phyloP scores from a whole-genome alignment of 352 stramenopile genomes.

The Globisporangium splendens region DNA sequence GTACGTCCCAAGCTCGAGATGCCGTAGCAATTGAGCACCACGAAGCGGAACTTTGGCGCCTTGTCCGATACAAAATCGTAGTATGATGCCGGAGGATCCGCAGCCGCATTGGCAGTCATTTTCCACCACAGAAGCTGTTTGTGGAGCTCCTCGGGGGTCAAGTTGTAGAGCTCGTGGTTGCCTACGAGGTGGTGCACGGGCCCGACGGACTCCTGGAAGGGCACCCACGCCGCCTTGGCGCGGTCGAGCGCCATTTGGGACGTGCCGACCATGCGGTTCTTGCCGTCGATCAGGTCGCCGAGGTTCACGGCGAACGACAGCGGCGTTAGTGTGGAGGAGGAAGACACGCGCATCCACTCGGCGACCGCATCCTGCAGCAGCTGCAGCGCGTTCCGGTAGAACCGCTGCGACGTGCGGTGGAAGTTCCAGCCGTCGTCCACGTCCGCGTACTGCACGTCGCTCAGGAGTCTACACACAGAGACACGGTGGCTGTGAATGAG shows the following conservation, averaged over 20 bases:
- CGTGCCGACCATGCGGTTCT: slow-evolving; percentile 49
- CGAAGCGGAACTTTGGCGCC: slow-evolving; percentile 46
- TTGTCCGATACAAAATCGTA: slow-evolving; percentile 58
- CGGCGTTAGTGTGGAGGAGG: slow-evolving; percentile 5
- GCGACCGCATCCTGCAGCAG: slow-evolving; percentile 39
- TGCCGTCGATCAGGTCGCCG: slow-evolving; percentile 79
- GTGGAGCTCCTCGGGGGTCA: slow-evolving; percentile 40
- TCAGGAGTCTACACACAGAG: slow-evolving; percentile 35
- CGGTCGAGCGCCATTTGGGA: slow-evolving; percentile 43
- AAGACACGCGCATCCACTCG: slow-evolving; percentile 44
- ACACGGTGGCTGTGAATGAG: too few relatives aligned
- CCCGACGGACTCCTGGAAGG: slow-evolving; percentile 41
- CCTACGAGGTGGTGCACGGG: slow-evolving; percentile 74
- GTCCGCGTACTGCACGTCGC: slow-evolving; percentile 83
- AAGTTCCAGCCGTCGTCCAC: slow-evolving; percentile 82
- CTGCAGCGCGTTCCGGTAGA: slow-evolving; percentile 64
- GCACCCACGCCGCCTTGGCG: slow-evolving; percentile 31
- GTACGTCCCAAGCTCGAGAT: slow-evolving; percentile 55
- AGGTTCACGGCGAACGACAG: slow-evolving; percentile 73
- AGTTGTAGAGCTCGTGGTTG: slow-evolving; percentile 88
- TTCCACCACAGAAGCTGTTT: slow-evolving; percentile 35
- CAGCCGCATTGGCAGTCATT: slow-evolving; percentile 1
- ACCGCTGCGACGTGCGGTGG: slow-evolving; percentile 51
- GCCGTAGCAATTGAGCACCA: slow-evolving; percentile 73
- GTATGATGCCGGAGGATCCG: slow-evolving; percentile 27